Evolutionary conservation across 108 stramenopile species (phyloP).

Genomic region (Seminavis robusta): DNA sequence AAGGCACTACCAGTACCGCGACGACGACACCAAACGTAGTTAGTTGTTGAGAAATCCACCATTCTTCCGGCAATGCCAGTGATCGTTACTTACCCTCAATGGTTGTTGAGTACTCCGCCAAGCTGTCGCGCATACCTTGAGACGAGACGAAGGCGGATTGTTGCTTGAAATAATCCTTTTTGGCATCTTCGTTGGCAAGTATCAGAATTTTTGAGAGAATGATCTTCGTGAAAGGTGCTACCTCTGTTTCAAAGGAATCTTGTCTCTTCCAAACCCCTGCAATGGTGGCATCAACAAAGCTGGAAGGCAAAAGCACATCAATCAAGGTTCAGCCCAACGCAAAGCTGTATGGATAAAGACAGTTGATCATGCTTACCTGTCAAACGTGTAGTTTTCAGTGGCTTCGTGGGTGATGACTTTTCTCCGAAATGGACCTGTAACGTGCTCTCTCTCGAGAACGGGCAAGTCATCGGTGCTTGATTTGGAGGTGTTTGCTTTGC

Average conservation of each 20-base stretch:
- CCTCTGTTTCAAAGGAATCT: conserved; percentile 15
- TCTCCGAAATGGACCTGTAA: conserved; percentile 46
- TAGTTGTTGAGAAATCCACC: neutral
- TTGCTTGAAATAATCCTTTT: conserved; percentile 84
- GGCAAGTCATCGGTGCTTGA: no score
- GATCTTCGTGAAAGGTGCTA: conserved; percentile 77
- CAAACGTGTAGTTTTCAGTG: conserved; percentile 43
- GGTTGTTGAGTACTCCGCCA: conserved; percentile 79
- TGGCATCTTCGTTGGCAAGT: conserved; percentile 47
- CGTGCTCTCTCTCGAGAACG: no score
- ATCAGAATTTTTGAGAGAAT: conserved; percentile 64
- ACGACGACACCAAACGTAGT: neutral
- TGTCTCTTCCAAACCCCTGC: conserved; percentile 82
- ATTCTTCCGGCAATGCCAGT: neutral
- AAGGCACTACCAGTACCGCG: conserved; percentile 44
- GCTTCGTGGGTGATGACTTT: conserved; percentile 76
- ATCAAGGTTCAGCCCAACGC: neutral
- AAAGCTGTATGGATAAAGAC: neutral
- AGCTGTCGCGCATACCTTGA: conserved; percentile 70
- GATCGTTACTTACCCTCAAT: conserved; percentile 24
- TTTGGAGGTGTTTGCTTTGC: neutral
- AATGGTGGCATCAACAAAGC: conserved; percentile 58
- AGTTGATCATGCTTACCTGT: conserved; percentile 1
- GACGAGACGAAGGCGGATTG: conserved; percentile 73
- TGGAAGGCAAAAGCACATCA: conserved; percentile 20